Percentiles rank a stretch among this genome's conserved stretches.
Evolutionary conservation across 192 early-diverging fungal species (phyloP).

Genomic region (Mortierella hygrophila): DNA sequence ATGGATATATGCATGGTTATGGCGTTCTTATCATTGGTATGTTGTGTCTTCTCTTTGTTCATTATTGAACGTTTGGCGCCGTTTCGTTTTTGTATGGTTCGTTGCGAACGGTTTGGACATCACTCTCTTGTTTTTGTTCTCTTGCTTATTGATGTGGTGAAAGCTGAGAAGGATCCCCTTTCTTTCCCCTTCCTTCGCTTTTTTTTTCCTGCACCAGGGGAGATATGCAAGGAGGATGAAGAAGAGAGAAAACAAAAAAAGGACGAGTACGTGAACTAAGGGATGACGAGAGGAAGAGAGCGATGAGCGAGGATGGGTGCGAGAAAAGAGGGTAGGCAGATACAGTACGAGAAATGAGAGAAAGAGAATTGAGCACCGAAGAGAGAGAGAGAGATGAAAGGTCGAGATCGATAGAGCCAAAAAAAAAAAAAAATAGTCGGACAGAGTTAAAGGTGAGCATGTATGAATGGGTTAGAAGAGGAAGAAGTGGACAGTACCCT

Average conservation of each 20-base stretch:
- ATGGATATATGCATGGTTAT: background rate
- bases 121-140: background rate
- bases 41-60: too few relatives aligned
- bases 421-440: background rate
- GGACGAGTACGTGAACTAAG: background rate
- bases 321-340: background rate
- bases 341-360: background rate
- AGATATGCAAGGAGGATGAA: background rate
- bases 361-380: background rate
- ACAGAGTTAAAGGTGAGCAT: too few relatives aligned
- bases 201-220: constrained; percentile 1
- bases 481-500: background rate
- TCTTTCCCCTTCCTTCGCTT: background rate
- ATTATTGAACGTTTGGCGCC: background rate
- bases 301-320: background rate
- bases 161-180: background rate
- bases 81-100: background rate
- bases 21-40: background rate
- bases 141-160: background rate
- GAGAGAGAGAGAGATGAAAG: background rate
- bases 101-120: background rate
- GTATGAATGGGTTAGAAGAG: background rate
- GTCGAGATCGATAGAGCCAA: background rate
- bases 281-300: background rate
- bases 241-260: background rate